Percentiles rank a stretch among this genome's conserved stretches.
These are phyloP conservation scores for Hygrocybe punicea DNA, from an alignment of 768 basidiomycete species.

Conservation along the genomic window DNA sequence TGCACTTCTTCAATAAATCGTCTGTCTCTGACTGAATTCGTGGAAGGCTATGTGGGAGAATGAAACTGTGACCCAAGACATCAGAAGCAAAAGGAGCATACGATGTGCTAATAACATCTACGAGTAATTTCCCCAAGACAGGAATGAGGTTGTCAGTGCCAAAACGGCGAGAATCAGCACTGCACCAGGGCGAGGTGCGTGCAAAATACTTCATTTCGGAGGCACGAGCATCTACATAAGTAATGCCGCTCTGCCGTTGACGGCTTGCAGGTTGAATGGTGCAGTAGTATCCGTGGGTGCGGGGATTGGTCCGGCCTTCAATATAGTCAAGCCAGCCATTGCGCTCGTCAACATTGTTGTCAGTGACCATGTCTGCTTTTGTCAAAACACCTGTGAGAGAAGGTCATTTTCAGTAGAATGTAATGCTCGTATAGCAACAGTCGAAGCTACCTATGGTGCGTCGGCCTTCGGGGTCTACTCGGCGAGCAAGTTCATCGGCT, in stretches of 20 bases:
- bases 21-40: too few relatives aligned
- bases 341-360: slow-evolving; percentile 34
- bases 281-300: slow-evolving; percentile 44
- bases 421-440: background rate
- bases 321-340: slow-evolving; percentile 43
- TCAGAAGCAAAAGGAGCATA: slow-evolving; percentile 5
- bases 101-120: slow-evolving; percentile 34
- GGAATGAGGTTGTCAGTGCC: slow-evolving; percentile 36
- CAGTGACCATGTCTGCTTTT: slow-evolving; percentile 50
- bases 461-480: slow-evolving; percentile 44
- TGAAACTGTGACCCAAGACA: too few relatives aligned
- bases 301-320: slow-evolving; percentile 37
- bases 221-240: slow-evolving; percentile 31
- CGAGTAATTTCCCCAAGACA: slow-evolving; percentile 36
- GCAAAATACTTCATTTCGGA: slow-evolving; percentile 36
- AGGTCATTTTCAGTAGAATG: background rate
- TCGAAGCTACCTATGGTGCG: slow-evolving; percentile 57
- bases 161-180: slow-evolving; percentile 28
- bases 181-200: slow-evolving; percentile 36
- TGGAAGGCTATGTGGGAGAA: too few relatives aligned
- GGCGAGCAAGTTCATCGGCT: slow-evolving; percentile 46
- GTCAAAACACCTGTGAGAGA: slow-evolving; percentile 47
- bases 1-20: too few relatives aligned
- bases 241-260: slow-evolving; percentile 31
- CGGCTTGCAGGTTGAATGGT: slow-evolving; percentile 42